Base-by-base conservation (phyloP, 1,284 basidiomycete species). In the Sanguinoderma infundibulare region DNA sequence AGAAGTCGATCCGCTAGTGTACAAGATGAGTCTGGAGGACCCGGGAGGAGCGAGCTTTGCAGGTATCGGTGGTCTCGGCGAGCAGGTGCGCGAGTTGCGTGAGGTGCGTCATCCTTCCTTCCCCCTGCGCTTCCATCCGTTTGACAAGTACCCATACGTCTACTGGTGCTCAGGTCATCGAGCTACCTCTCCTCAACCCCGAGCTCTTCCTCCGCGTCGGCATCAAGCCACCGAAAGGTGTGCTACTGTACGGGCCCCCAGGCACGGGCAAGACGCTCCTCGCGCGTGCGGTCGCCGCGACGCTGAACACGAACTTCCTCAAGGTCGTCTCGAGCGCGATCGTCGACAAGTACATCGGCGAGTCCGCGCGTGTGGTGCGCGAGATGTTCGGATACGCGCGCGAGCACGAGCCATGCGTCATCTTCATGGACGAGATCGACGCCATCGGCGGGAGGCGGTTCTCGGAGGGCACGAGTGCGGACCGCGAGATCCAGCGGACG, bases 381-480 rank as follows among this genome's bases (percentile, higher is more conserved):
- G 96, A 99, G 76, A 98, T 99, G 97, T 99, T 99, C 73, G 96
- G 93, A 14, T 99, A 98, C 75, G 97, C 97, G 9, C 86, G 84
- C 68, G 97, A 98, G 74, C 96, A 99, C 74, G 97, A 98, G 76
- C 98, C 98, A 47, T 98, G 97, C 75, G 97, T 99, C 71, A 99
- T 99, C 74, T 99, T 99, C 80, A 98, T 99, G 91, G 98, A 99
- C 77, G 98, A 99, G 80, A 98, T 99, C 70, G 96, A 98, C 75
- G 96, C 96, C 34, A 98, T 98, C 67, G 96, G 96, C 68, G 96
- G 96, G 14, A 84, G 98, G 68, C 84, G 97, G 59, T 99, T 99
- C 82, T 94, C 90, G n/a, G 98, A 99, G 78, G 98, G 98, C 38
- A 99, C 97, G 3, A 95, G 91, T 75, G 98, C 97, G 14, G 98